Conservation (phyloP, 441 rosid species). For the Erodium texanum region DNA sequence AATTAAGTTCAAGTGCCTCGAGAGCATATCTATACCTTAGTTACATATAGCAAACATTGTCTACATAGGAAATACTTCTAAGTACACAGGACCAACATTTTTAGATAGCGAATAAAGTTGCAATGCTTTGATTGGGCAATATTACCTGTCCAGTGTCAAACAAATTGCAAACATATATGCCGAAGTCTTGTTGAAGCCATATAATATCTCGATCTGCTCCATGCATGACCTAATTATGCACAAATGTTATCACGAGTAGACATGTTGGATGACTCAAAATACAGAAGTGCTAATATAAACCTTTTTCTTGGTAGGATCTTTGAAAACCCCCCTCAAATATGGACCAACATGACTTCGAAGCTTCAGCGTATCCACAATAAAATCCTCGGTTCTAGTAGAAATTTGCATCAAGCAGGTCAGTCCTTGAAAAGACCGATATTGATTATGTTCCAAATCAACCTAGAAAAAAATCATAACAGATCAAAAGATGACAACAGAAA, state of each 20-base stretch:
- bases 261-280: constrained; percentile 11
- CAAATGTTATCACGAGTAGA: constrained; percentile 16
- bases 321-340: constrained; percentile 69
- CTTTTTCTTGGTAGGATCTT: constrained; percentile 87
- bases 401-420: constrained; percentile 93
- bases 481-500: not conserved
- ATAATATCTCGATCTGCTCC: constrained; percentile 92
- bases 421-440: constrained; percentile 93
- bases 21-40: not conserved
- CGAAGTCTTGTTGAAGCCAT: constrained; percentile 96
- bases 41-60: not conserved
- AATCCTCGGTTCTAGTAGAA: constrained; percentile 88
- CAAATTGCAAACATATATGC: constrained; percentile 87
- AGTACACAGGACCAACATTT: not conserved
- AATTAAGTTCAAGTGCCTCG: not conserved
- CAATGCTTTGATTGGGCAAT: not conserved
- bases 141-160: constrained; percentile 97
- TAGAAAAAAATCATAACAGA: constrained; percentile 24
- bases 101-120: not conserved
- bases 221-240: constrained; percentile 70
- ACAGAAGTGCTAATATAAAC: constrained; percentile 24
- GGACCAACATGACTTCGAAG: constrained; percentile 79
- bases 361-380: constrained; percentile 72
- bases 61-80: not conserved
- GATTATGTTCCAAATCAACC: constrained; percentile 98